Base-by-base conservation (phyloP, 345 rosid species). In the Boechera stricta region DNA sequence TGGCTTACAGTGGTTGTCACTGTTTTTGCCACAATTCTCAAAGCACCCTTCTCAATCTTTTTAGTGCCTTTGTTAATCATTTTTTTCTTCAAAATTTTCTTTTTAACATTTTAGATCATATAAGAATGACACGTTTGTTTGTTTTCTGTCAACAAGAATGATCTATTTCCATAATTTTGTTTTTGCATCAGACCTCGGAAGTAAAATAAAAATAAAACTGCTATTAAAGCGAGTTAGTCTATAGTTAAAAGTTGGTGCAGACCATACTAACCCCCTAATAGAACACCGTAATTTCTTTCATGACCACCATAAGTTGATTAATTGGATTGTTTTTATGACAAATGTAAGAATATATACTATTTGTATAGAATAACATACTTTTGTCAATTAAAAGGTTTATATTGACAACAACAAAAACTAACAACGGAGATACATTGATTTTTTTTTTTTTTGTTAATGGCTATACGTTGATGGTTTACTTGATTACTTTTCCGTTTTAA, bases 1-100 rank as follows among this genome's bases (percentile, higher is more conserved):
- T 36, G 51, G 38, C 28, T 36, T 39, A 71, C 13, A 59, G 57
- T 72, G 67, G 39, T 60, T 49, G 60, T 38, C 76, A 62, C 32
- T 72, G 49, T 36, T 4, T 61, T 73, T 51, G 70, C 77, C 70
- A 73, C 70, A 73, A 63, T 16, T 63, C 48, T 52, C 69, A 63
- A 73, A 52, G 54, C 54, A 52, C 32, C 28, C 41, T 35, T 52
- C 15, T 67, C 15, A 49, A 10, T 10, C 16, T 65, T 49, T 26
- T 7, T 71, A 36, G 68, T 72, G 68, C 44, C 35, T 71, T 71
- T 48, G 67, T 48, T 35, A 38, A 62, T 52, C 24, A 67, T 67
- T 33, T 12, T 65, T 15, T 24, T 47, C 9, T 10, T 7, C 38
- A 35, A 35, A 6, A 1, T 35, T 35, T 35, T 35, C 38, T 7